Percentiles rank a stretch among this genome's conserved stretches.
phyloP scores from a whole-genome alignment of 1,139 yeast species.

The Lodderomyces orthopsilosis region DNA sequence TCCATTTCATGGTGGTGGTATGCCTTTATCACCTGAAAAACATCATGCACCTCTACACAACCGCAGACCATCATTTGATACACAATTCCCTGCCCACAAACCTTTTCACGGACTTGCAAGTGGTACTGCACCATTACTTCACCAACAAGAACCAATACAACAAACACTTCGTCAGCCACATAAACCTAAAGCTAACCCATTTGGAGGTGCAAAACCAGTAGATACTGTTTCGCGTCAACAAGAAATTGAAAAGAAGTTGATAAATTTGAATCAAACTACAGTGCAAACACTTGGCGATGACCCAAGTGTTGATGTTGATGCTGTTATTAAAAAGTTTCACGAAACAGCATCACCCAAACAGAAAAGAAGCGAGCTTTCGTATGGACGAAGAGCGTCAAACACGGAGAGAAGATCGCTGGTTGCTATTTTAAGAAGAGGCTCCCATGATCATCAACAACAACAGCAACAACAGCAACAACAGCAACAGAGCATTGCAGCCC shows the following conservation, averaged over 20 bases:
- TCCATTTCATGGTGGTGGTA: conserved; percentile 2
- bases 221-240: conserved; percentile 39
- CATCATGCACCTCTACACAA: conserved; percentile 9
- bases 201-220: conserved; percentile 48
- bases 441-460: conserved; percentile 2
- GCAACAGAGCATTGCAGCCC: conserved; percentile 4
- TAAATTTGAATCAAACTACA: conserved; percentile 56
- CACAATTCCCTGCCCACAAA: conserved; percentile 9
- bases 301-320: conserved; percentile 18
- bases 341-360: conserved; percentile 16
- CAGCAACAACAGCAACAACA: background rate
- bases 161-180: conserved; percentile 4
- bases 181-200: conserved; percentile 40
- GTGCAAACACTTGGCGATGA: conserved; percentile 47
- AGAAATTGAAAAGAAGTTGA: conserved; percentile 45
- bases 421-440: conserved; percentile 18
- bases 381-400: conserved; percentile 7
- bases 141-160: background rate
- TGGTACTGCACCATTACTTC: conserved; percentile 6
- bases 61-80: conserved; percentile 11
- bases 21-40: conserved; percentile 7
- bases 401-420: conserved; percentile 20
- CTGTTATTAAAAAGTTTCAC: conserved; percentile 15
- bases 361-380: conserved; percentile 16
- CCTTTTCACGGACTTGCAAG: conserved; percentile 4